Evolutionary conservation across 768 basidiomycete genomes (phyloP), one percentile per base, ranked within the genome.

Genomic region (Paxillus ammoniavirescens): DNA sequence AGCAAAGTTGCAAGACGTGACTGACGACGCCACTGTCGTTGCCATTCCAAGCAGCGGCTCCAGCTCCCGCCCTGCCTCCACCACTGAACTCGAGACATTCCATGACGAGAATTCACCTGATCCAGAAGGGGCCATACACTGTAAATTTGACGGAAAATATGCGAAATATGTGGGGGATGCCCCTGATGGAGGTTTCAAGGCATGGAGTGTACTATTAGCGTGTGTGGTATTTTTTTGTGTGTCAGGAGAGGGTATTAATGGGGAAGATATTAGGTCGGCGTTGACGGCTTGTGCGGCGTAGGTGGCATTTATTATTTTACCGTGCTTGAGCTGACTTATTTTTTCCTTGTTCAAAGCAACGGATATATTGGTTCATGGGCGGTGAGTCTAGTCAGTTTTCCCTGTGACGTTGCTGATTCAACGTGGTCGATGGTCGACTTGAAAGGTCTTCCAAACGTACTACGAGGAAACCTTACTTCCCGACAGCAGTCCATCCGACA

Each of bases 401-500:
- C n/a, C n/a, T n/a, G n/a, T n/a, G n/a, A n/a, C n/a, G n/a, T 21
- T 21, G 38, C 2, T 40, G 38, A 21, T 21, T 21, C 15, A 40
- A 7, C 5, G 6, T 21, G 41, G 23, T 5, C 33, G 18, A 28
- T 59, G 10, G 56, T 40, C 30, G 18, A 21, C 9, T 42, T 47
- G 0, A 15, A 48, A 89, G 87, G 76, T 83, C 21, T 90, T 90
- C 64, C 89, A 91, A 75, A 77, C 76, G 7, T 87, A 88, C 62
- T 90, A 91, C 57, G 75, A 87, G 59, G 68, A 77, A 33, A 76
- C 72, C 2, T 17, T 86, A 5, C 72, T 90, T 23, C 68, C 61
- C 1, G 57, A 75, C 26, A 73, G 75, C 1, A 75, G 79, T 5
- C 77, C 86, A 4, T 89, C 88, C 10, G 76, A 67, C n/a, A 89